Evolutionary conservation across 2,329 filamentous ascomycete genomes (phyloP).

Genomic region (Lachnellula arida): DNA sequence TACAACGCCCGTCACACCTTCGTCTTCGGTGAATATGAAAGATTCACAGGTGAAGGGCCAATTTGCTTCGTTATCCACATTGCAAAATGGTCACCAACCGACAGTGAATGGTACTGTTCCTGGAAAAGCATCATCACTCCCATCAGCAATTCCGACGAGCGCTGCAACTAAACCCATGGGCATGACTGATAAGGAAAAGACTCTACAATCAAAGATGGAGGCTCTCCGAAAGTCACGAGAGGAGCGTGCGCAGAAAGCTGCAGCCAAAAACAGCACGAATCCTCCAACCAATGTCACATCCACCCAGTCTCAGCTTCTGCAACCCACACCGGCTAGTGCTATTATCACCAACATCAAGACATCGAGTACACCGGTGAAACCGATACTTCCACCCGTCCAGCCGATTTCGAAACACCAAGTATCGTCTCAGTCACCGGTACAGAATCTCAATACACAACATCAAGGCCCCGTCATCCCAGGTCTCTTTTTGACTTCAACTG

Average conservation of each 20-base stretch:
- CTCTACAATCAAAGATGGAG: constrained; percentile 74
- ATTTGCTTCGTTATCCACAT: constrained; percentile 21
- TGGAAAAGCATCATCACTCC: constrained; percentile 1
- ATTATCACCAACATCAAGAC: neutral
- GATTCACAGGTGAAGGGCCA: neutral
- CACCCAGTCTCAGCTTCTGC: neutral
- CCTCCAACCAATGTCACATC: constrained; percentile 10
- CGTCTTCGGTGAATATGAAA: neutral
- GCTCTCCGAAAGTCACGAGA: constrained; percentile 59
- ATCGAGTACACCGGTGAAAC: neutral
- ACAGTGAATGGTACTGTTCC: neutral
- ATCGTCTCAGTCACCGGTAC: neutral
- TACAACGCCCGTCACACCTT: neutral
- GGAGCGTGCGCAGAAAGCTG: constrained; percentile 36
- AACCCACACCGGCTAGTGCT: constrained; percentile 1
- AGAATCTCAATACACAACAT: neutral
- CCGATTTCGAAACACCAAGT: neutral
- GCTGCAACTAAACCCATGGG: constrained; percentile 17
- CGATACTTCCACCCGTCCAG: neutral
- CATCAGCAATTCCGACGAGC: constrained; percentile 2
- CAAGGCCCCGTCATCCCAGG: constrained; percentile 23
- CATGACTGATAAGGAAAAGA: constrained; percentile 65
- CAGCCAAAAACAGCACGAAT: constrained; percentile 28
- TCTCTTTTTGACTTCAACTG: constrained; percentile 26
- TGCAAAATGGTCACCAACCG: constrained; percentile 52